Base-by-base conservation (phyloP, 2,329 filamentous ascomycete genomes). In the Juglanconis juglandina region DNA sequence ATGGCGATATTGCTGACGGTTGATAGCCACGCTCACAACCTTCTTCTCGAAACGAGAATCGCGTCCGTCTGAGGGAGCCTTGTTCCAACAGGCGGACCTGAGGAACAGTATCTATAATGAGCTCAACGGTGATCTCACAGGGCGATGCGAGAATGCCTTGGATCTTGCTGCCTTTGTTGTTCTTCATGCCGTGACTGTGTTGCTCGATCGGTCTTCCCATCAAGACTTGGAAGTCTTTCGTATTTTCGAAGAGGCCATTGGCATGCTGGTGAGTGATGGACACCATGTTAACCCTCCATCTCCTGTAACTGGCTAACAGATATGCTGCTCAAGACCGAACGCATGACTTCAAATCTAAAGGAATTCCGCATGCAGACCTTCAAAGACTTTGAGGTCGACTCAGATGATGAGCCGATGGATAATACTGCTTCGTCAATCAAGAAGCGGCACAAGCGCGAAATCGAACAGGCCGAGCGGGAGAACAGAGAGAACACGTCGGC, bases 211-310 rank as follows among this genome's bases (percentile, higher is more conserved):
- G 33, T 79, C 83, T 0, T 81, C 83, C 0, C 83, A 88, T 65
- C 82, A 81, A 0, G 83, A 88, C 51, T 72, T 88, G 0, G 84
- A 88, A 61, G 77, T 88, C 0, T 86, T 88, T 60, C 80, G 85
- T 2, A 85, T 88, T 1, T 88, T 88, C 51, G 85, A 87, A 65
- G 86, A 88, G 63, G 86, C 85, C 5, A 85, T 88, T 37, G 86
- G 84, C 11, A 81, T 87, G 30, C 67, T 88, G 63, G 85, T 87
- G 69, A 50, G 75, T 60, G 17, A 2, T 17, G 17, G 17, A 17
- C 17, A 17, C 17, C 17, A 17, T 17, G 17, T 17, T 17, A 17
- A 17, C 17, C 17, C 17, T 17, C 37, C 37, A 2, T 41, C 37
- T 3, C 2, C 8, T 41, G 37, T 41, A 17, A 17, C 17, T 17